phyloP scores from a whole-genome alignment of 2,329 filamentous ascomycete species.

The Thielaviopsis populi region DNA sequence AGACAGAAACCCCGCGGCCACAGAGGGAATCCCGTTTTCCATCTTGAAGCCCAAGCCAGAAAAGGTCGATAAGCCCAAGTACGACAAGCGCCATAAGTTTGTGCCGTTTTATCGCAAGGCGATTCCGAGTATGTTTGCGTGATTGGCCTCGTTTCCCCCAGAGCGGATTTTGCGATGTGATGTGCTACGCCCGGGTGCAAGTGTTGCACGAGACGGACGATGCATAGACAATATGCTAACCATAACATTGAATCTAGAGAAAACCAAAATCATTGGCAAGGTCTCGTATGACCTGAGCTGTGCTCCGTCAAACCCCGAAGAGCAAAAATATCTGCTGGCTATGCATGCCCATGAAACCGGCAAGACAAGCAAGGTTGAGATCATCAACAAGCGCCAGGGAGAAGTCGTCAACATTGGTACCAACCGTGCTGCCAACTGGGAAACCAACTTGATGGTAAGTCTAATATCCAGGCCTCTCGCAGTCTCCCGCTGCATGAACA shows the following conservation, averaged over 20 bases:
- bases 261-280: constrained; percentile 58
- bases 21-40: constrained; percentile 43
- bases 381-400: constrained; percentile 27
- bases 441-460: constrained; percentile 43
- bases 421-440: constrained; percentile 25
- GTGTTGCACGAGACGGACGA: background rate
- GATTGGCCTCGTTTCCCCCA: too few species aligned
- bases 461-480: background rate
- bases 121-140: constrained; percentile 36
- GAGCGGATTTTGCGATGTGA: too few species aligned
- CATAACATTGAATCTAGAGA: constrained; percentile 38
- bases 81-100: constrained; percentile 26
- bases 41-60: constrained; percentile 32
- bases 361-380: constrained; percentile 32
- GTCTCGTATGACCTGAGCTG: constrained; percentile 65
- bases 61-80: constrained; percentile 33
- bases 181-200: background rate
- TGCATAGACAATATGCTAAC: constrained; percentile 19
- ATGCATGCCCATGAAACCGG: constrained; percentile 37
- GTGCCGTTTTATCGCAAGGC: constrained; percentile 54
- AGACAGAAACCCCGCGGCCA: constrained; percentile 39
- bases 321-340: constrained; percentile 49
- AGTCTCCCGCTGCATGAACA: background rate
- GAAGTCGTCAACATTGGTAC: constrained; percentile 14
- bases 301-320: constrained; percentile 55